Conservation (phyloP, 345 rosid genomes). For the Corchorus capsularis region DNA sequence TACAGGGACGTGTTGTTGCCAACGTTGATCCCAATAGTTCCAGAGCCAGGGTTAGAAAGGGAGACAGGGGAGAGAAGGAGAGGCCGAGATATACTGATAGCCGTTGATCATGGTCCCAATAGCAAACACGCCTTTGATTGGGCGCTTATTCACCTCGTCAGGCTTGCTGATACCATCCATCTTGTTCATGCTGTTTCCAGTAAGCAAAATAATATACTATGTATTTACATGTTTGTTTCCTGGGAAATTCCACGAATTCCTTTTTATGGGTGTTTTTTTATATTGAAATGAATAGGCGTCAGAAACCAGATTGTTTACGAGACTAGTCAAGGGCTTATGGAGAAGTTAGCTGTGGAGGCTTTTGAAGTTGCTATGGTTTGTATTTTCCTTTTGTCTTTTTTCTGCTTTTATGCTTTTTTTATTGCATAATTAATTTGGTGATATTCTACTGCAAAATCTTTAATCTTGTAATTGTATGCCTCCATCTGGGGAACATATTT, state of each 20-base stretch:
- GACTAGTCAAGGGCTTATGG: constrained; percentile 62
- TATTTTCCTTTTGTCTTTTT: not conserved
- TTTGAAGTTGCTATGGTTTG: constrained; percentile 74
- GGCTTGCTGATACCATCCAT: constrained; percentile 82
- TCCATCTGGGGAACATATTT: not conserved
- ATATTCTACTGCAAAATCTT: not conserved
- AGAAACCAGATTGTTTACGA: constrained; percentile 65
- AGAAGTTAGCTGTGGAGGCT: constrained; percentile 82
- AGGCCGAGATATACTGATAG: constrained; percentile 61
- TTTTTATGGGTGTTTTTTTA: constrained; percentile 4
- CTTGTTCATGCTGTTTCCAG: constrained; percentile 86
- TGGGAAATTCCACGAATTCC: not conserved
- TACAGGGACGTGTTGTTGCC: constrained; percentile 69
- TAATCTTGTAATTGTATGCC: not conserved
- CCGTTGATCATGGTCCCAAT: constrained; percentile 69
- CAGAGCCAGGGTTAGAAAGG: constrained; percentile 66
- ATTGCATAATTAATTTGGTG: not conserved
- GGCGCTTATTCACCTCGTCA: constrained; percentile 77
- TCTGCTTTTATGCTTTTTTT: not conserved
- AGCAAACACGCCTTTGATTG: constrained; percentile 72
- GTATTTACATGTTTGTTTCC: not conserved
- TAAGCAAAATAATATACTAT: constrained; percentile 16
- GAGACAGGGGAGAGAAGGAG: constrained; percentile 73
- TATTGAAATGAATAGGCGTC: constrained; percentile 43
- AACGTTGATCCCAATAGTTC: constrained; percentile 49